Conservation (phyloP, 108 stramenopile species). For the Nitzschia sp. region DNA sequence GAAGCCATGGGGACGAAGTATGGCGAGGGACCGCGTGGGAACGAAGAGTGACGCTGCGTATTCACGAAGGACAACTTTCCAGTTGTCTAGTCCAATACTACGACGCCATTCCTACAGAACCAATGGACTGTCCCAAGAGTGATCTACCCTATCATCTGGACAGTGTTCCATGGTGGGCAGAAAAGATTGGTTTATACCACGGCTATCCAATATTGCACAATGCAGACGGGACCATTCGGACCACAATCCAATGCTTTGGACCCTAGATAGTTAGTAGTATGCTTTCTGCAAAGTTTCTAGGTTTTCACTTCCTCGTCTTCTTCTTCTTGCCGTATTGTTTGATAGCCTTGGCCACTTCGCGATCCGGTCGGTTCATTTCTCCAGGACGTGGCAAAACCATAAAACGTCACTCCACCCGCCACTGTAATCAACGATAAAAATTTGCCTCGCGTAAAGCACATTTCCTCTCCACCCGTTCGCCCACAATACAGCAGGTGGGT, state of each 20-base stretch:
- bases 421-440: slow-evolving; percentile 61
- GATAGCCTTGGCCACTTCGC: background rate
- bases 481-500: slow-evolving; percentile 64
- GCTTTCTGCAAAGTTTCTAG: background rate
- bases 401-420: slow-evolving; percentile 43
- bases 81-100: background rate
- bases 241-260: slow-evolving; percentile 6
- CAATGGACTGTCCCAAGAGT: background rate
- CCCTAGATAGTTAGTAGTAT: too few species aligned
- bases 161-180: background rate
- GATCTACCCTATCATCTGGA: background rate
- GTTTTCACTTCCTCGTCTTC: background rate
- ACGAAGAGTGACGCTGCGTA: background rate
- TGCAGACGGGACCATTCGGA: background rate
- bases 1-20: background rate
- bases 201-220: background rate
- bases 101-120: background rate
- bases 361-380: slow-evolving; percentile 4
- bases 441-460: slow-evolving; percentile 70
- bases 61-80: background rate
- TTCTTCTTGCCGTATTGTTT: background rate
- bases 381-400: slow-evolving; percentile 21
- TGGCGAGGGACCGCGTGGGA: slow-evolving; percentile 1
- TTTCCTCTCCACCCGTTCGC: slow-evolving; percentile 60
- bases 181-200: background rate